phyloP scores from a whole-genome alignment of 2,329 filamentous ascomycete genomes.

The Fusarium devonianum region DNA sequence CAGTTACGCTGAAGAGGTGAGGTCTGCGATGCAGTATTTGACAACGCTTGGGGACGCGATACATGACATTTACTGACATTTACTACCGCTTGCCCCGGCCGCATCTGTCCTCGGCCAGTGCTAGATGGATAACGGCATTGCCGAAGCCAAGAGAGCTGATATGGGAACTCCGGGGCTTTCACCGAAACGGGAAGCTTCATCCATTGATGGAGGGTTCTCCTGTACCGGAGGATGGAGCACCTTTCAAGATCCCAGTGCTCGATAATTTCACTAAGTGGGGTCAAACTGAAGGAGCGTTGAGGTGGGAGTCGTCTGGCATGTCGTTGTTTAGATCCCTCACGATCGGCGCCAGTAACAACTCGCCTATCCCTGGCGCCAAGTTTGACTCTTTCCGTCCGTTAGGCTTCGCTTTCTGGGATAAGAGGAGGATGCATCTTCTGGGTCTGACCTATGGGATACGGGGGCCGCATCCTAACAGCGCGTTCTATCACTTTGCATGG shows the following conservation, averaged over 20 bases:
- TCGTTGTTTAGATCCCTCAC: not conserved
- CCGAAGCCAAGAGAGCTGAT: not conserved
- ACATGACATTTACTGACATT: constrained; percentile 6
- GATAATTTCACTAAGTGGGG: constrained; percentile 5
- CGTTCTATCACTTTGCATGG: constrained; percentile 12
- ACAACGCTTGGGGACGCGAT: not conserved
- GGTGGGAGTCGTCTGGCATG: not conserved
- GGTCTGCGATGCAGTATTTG: constrained; percentile 14
- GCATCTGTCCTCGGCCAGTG: not conserved
- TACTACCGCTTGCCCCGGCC: constrained; percentile 16
- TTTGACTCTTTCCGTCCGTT: constrained; percentile 29
- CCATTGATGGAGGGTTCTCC: not conserved
- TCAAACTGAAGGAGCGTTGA: constrained; percentile 7
- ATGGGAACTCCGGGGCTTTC: not conserved
- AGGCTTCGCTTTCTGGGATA: constrained; percentile 32
- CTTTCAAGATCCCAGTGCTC: not conserved
- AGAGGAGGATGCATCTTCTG: constrained; percentile 21
- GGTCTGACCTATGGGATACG: constrained; percentile 8
- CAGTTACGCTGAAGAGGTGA: constrained; percentile 9
- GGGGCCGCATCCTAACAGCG: not conserved
- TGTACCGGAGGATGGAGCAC: not conserved
- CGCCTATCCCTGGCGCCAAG: constrained; percentile 17
- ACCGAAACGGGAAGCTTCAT: not conserved
- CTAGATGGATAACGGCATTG: constrained; percentile 18
- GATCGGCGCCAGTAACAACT: not conserved